These are phyloP conservation scores for Nothopassalora personata DNA, from an alignment of 2,329 filamentous ascomycete genomes.

Conservation along the genomic window DNA sequence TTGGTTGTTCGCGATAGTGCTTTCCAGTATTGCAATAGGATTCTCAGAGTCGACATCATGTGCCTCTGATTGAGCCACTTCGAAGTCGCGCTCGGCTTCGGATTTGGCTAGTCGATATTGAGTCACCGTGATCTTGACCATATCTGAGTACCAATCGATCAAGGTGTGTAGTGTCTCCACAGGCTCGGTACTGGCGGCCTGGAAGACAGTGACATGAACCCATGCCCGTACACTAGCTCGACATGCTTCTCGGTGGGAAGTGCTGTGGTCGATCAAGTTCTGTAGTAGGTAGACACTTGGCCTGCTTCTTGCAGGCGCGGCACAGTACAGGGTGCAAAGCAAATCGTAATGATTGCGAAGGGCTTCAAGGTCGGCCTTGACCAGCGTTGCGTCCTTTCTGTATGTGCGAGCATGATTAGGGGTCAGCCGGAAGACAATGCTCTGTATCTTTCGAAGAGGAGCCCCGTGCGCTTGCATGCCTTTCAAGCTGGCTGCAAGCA, in stretches of 20 bases:
- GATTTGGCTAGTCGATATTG: conserved; percentile 53
- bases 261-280: conserved; percentile 52
- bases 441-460: conserved; percentile 50
- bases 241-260: conserved; percentile 56
- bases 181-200: conserved; percentile 50
- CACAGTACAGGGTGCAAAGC: conserved; percentile 55
- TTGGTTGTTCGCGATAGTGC: conserved; percentile 53
- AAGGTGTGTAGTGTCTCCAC: conserved; percentile 44
- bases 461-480: conserved; percentile 38
- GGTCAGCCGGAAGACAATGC: conserved; percentile 51
- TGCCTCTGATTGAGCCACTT: conserved; percentile 30
- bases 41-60: conserved; percentile 34
- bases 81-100: conserved; percentile 53
- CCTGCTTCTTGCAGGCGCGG: conserved; percentile 49
- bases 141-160: conserved; percentile 51
- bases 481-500: conserved; percentile 47
- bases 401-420: conserved; percentile 58
- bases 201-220: conserved; percentile 53
- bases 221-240: conserved; percentile 54
- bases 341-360: conserved; percentile 59
- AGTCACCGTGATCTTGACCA: conserved; percentile 47
- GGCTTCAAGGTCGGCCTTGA: conserved; percentile 51
- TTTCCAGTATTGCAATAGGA: conserved; percentile 45
- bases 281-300: conserved; percentile 49
- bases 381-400: conserved; percentile 52